These are phyloP conservation scores for Tinospora cordifolia DNA, from an alignment of 164 flowering plant species.

Conservation along the genomic window DNA sequence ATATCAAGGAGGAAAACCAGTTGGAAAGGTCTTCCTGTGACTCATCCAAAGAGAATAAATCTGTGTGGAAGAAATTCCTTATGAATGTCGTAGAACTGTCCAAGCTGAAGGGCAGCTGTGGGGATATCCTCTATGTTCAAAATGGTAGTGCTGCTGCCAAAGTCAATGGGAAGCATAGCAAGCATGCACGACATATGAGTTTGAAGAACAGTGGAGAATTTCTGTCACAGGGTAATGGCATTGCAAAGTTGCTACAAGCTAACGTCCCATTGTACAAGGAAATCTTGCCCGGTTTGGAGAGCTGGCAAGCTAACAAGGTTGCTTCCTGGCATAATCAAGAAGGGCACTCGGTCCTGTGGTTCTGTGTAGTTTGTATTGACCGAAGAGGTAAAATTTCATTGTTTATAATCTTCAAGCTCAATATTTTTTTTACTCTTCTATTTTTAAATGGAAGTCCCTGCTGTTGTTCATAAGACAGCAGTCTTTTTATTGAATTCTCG, in stretches of 20 bases:
- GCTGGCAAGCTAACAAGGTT: constrained; percentile 72
- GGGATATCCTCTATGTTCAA: constrained; percentile 26
- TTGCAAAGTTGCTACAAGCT: constrained; percentile 43
- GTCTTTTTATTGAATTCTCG: no score
- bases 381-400: constrained; percentile 56
- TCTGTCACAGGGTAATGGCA: constrained; percentile 48
- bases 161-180: constrained; percentile 84
- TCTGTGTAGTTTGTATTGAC: constrained; percentile 67
- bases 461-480: no score
- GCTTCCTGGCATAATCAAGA: constrained; percentile 78
- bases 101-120: constrained; percentile 20
- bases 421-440: neutral
- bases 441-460: neutral
- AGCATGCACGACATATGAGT: constrained; percentile 44
- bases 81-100: constrained; percentile 36
- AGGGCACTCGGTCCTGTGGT: constrained; percentile 84
- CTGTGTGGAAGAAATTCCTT: constrained; percentile 46
- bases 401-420: neutral
- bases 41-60: constrained; percentile 27
- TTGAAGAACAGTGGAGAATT: constrained; percentile 42
- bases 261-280: constrained; percentile 62
- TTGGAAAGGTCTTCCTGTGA: constrained; percentile 29
- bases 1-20: constrained; percentile 46
- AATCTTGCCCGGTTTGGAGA: constrained; percentile 74
- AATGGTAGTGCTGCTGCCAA: constrained; percentile 45